Evolutionary conservation across 306 rosid genomes (phyloP), one percentile per base, ranked within the genome.

Genomic region (Oxytropis ochrocephala): DNA sequence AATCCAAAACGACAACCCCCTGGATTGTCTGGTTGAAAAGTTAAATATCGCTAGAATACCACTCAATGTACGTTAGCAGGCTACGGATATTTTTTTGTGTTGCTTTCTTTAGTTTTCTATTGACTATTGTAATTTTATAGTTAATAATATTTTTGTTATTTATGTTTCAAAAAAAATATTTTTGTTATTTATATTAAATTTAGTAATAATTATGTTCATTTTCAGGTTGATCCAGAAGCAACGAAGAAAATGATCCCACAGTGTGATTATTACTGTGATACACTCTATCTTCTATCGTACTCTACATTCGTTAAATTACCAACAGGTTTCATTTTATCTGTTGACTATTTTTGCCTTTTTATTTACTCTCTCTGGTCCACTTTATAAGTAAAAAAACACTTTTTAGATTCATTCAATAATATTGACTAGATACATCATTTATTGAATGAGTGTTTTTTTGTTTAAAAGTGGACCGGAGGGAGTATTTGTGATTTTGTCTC

Each of bases 1-100:
- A 54, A 64, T 92, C 4, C 85, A 64, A 0, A 83, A 92, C n/a
- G 89, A 73, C 39, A 92, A 92, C 52, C 85, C 89, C 0, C n/a
- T 92, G 66, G 89, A 89, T 49, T 92, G 92, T 77, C 80, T 82
- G 10, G 78, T 85, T 70, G 52, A 70, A 38, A 84, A 78, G 56
- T 50, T 90, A 33, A 64, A 58, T 24, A 85, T 82, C 43, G 75
- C 61, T 0, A 77, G 83, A 56, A 5, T 85, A 24, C 53, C 76
- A 1, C 61, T 89, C 11, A 79, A 79, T 41, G 96, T 89, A 82
- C 4, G 74, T 38, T 27, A 39, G 32, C 35, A 36, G 11, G n/a
- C 53, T 63, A 16, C 21, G 11, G 2, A 46, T 35, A 3, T 7
- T 16, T 41, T 18, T 54, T 48, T 52, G 0, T 5, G 2, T 21